phyloP scores from a whole-genome alignment of 1,284 basidiomycete genomes.

The Cerrena zonata region DNA sequence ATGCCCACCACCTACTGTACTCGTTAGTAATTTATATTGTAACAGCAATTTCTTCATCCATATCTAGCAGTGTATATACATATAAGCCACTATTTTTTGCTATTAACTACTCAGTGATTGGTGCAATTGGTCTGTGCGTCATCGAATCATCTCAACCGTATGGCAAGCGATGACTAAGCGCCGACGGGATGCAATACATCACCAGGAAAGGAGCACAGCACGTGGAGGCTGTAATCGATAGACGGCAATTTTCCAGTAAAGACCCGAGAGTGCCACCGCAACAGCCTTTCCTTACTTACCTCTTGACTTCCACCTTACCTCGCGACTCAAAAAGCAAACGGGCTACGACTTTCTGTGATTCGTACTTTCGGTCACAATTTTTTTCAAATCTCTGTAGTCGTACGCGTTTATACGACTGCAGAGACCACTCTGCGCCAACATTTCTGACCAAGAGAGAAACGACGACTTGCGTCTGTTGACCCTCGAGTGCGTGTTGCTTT shows the following conservation, averaged over 20 bases:
- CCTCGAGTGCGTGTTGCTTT: constrained; percentile 55
- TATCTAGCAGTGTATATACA: too few species aligned
- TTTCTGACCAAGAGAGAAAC: constrained; percentile 71
- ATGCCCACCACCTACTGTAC: too few species aligned
- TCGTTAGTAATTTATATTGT: too few species aligned
- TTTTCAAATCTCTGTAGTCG: constrained; percentile 37
- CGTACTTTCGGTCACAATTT: too few species aligned
- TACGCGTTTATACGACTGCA: constrained; percentile 33
- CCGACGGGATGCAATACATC: neutral
- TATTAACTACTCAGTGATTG: too few species aligned
- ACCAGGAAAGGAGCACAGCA: neutral
- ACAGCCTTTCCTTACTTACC: neutral
- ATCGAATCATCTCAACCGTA: neutral
- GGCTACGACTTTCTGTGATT: too few species aligned
- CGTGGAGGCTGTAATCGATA: constrained; percentile 3
- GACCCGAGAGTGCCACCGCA: constrained; percentile 2
- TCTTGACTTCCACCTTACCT: neutral
- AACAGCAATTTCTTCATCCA: too few species aligned
- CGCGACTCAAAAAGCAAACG: too few species aligned
- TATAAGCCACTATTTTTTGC: too few species aligned
- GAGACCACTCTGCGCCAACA: constrained; percentile 40
- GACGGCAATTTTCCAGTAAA: constrained; percentile 1
- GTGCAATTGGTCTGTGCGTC: neutral
- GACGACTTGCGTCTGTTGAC: constrained; percentile 76
- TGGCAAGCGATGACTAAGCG: neutral